Evolutionary conservation across 495 filamentous ascomycete genomes (phyloP), one percentile per base, ranked within the genome.

Genomic region (Entonaema liquescens): DNA sequence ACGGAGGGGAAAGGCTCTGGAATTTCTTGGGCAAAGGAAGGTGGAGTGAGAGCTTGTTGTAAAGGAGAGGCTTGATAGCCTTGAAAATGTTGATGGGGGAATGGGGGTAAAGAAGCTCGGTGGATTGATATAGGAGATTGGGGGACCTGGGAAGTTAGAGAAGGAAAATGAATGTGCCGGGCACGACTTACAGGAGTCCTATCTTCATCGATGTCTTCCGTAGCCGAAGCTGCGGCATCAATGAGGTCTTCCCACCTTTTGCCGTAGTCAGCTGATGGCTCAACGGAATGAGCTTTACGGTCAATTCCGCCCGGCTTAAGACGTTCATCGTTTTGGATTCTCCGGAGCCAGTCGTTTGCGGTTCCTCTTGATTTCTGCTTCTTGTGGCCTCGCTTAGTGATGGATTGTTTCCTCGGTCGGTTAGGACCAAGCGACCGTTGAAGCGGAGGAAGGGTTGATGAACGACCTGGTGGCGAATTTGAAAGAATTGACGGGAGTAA

Each of bases 201-300:
- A 69, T 95, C 92, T 71, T 90, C 88, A 73, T 95, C 92, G 71
- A 95, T 93, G 79, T 95, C 94, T 84, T 97, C 93, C 6, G 93
- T 97, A 9, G 93, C 93, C 36, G 92, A 96, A 15, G 93, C 91
- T 23, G 92, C 92, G 9, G 94, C 94, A 79, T 97, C 94, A 62
- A 97, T 94, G 67, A 97, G 80, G 78, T 97, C 94, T 79, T 97
- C 93, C 94, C 94, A 97, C 74, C 94, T 85, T 82, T 94, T 95
- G 42, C 93, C 92, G 78, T 90, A 92, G 49, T 90, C 87, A 68
- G 86, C 88, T 31, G 89, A 85, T 15, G 94, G 93, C 77, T 97
- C 94, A 25, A 92, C 92, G 2, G 93, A 96, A 66, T 89, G 87
- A 23, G 92, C 92, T 78, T 96, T 97, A 55, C 93, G 85, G 64